Conservation (phyloP, 768 basidiomycete genomes). For the Sporobolomyces pararoseus region DNA sequence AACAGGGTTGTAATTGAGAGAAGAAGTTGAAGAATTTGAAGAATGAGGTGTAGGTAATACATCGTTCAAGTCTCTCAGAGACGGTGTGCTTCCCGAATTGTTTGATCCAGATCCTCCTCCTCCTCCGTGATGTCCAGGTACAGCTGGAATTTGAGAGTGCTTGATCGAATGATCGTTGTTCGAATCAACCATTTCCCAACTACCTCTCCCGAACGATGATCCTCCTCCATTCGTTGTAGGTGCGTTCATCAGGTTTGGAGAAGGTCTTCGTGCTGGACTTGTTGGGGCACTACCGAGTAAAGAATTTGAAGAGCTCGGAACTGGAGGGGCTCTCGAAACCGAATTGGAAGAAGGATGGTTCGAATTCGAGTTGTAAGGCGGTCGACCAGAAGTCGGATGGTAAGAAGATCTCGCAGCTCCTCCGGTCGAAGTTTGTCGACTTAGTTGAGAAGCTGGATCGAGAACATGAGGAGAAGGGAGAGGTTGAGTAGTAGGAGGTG, state of each 20-base stretch:
- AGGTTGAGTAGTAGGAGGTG: constrained; percentile 15
- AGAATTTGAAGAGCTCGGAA: neutral
- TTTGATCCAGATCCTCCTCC: neutral
- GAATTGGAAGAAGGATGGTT: neutral
- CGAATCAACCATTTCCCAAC: constrained; percentile 12
- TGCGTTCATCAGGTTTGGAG: neutral
- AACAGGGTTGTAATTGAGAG: neutral
- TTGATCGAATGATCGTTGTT: neutral
- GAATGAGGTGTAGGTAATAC: neutral
- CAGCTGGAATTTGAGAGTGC: constrained; percentile 3
- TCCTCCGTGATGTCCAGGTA: neutral
- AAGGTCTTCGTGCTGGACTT: constrained; percentile 9
- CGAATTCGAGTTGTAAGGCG: constrained; percentile 17
- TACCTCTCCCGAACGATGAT: neutral
- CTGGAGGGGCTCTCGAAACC: neutral
- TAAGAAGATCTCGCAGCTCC: constrained; percentile 28
- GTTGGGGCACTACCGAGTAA: neutral
- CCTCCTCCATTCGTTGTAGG: neutral
- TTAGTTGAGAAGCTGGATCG: neutral
- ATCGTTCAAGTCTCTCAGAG: neutral
- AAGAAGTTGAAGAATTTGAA: constrained; percentile 15
- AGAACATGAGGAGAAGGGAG: neutral
- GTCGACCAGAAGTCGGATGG: constrained; percentile 24
- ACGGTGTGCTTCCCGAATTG: neutral
- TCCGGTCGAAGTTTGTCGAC: constrained; percentile 1